A percentile compares a stretch with the other conserved stretches of the same genome.
Conservation (phyloP, 768 basidiomycete species). For the Grammothele lineata region DNA sequence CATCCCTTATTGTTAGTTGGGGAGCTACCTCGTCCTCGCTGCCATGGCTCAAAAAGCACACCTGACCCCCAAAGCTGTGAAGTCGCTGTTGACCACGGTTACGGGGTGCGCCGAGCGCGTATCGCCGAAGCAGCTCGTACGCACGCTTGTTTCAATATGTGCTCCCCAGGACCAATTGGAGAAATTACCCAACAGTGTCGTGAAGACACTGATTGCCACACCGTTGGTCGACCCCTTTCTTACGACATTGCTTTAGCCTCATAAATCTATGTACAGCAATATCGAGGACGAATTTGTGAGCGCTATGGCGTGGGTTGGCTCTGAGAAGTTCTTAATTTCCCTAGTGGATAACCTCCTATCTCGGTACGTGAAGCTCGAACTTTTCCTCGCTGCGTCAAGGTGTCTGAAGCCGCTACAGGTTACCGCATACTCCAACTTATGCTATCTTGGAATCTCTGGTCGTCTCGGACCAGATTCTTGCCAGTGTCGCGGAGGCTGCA, state of each 20-base stretch:
- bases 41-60: conserved; percentile 64
- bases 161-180: conserved; percentile 56
- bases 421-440: neutral
- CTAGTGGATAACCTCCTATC: conserved; percentile 39
- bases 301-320: conserved; percentile 43
- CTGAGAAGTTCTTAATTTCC: conserved; percentile 53
- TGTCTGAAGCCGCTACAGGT: too few relatives aligned
- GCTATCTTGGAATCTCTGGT: conserved; percentile 29
- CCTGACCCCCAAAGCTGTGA: conserved; percentile 54
- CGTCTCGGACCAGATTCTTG: conserved; percentile 21
- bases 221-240: conserved; percentile 36
- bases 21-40: conserved; percentile 68
- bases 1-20: conserved; percentile 44
- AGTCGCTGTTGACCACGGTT: conserved; percentile 53
- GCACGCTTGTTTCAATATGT: conserved; percentile 61
- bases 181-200: conserved; percentile 28
- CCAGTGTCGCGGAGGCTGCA: conserved; percentile 16
- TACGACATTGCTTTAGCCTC: neutral
- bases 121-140: conserved; percentile 55
- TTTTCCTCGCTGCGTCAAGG: too few relatives aligned
- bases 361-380: conserved; percentile 36
- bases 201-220: conserved; percentile 36
- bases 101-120: conserved; percentile 45
- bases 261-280: conserved; percentile 29
- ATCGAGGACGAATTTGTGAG: conserved; percentile 45